These are phyloP conservation scores for Amanita polypyramis DNA, from an alignment of 768 basidiomycete species.

Conservation along the genomic window DNA sequence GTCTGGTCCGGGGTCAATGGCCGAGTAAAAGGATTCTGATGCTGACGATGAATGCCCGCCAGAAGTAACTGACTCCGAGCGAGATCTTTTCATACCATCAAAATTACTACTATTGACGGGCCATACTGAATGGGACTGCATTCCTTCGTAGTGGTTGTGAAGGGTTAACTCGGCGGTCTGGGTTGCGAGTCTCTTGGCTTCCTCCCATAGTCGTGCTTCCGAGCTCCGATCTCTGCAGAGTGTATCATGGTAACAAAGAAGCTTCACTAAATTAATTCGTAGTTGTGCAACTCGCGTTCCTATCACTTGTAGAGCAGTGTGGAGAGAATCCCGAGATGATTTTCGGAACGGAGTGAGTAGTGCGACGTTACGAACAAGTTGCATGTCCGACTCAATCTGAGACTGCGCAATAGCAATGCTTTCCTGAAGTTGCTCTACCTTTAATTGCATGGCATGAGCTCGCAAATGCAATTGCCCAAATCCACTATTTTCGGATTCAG, in stretches of 20 bases:
- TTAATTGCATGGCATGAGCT: constrained; percentile 43
- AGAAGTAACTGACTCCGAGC: constrained; percentile 18
- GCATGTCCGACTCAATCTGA: constrained; percentile 58
- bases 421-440: constrained; percentile 55
- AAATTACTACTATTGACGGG: constrained; percentile 9
- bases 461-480: constrained; percentile 36
- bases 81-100: constrained; percentile 12
- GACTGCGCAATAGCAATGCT: constrained; percentile 42
- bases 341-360: constrained; percentile 83
- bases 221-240: constrained; percentile 66
- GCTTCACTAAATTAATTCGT: constrained; percentile 63
- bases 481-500: constrained; percentile 15
- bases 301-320: constrained; percentile 45
- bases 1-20: constrained; percentile 43
- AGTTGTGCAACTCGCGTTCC: constrained; percentile 56
- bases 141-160: constrained; percentile 28
- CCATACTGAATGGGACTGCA: constrained; percentile 25
- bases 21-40: constrained; percentile 59
- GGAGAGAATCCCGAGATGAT: constrained; percentile 70
- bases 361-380: constrained; percentile 71
- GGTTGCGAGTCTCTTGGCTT: constrained; percentile 61
- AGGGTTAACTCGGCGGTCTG: constrained; percentile 62
- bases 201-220: constrained; percentile 56
- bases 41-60: constrained; percentile 34
- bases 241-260: constrained; percentile 68